A percentile compares a stretch with the other conserved stretches of the same genome.
These are phyloP conservation scores for Ophiognomonia clavigignenti-juglandacearum DNA, from an alignment of 2,329 filamentous ascomycete species.

Conservation along the genomic window DNA sequence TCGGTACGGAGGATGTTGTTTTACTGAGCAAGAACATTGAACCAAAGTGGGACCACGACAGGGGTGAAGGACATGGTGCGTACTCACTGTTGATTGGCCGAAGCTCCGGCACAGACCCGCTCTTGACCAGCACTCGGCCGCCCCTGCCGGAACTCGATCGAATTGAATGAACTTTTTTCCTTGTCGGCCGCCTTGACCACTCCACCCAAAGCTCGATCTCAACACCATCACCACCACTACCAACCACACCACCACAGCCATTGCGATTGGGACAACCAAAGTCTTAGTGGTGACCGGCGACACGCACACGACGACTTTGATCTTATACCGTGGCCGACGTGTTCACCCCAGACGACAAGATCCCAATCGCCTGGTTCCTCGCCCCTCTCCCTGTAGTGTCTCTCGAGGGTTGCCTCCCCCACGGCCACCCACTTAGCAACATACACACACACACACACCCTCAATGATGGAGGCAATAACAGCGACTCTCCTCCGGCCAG, in stretches of 20 bases:
- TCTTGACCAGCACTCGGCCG: neutral
- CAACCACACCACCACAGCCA: too few relatives aligned
- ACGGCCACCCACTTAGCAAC: too few relatives aligned
- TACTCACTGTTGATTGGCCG: slow-evolving; percentile 2
- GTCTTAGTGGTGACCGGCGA: neutral
- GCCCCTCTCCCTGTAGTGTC: too few relatives aligned
- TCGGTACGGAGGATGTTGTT: neutral
- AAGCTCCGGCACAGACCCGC: slow-evolving; percentile 5
- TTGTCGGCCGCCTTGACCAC: neutral
- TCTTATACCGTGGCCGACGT: too few relatives aligned
- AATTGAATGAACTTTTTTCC: slow-evolving; percentile 14
- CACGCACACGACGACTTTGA: neutral
- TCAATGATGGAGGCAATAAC: slow-evolving; percentile 15
- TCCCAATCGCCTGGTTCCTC: slow-evolving; percentile 9
- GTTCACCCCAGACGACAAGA: too few relatives aligned
- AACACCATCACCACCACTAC: neutral
- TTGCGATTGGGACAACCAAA: slow-evolving; percentile 13
- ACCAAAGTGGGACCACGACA: too few relatives aligned
- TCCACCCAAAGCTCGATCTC: neutral
- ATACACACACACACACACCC: too few relatives aligned
- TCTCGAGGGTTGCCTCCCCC: too few relatives aligned
- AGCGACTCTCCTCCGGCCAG: slow-evolving; percentile 9
- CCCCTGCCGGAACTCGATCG: too few relatives aligned
- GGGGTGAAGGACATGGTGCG: slow-evolving; percentile 1
- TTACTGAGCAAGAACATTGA: too few relatives aligned